Percentiles rank a stretch among this genome's conserved stretches.
Conservation (phyloP, 805 yeast genomes). For the Limtongia smithiae region DNA sequence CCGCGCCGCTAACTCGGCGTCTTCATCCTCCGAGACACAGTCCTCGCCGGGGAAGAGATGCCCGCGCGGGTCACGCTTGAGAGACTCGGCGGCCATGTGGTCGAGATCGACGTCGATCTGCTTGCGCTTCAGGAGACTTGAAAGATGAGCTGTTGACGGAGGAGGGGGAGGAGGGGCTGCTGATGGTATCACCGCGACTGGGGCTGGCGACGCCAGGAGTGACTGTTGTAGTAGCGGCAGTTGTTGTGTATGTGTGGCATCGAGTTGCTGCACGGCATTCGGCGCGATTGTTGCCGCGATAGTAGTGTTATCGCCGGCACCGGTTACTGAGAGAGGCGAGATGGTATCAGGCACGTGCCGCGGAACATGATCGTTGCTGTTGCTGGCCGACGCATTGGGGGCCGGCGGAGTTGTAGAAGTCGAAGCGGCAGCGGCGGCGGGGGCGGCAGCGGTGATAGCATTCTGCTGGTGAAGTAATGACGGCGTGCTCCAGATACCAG, state of each 20-base stretch:
- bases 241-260: no score
- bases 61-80: slow-evolving; percentile 27
- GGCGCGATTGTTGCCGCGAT: no score
- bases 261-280: no score
- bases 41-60: slow-evolving; percentile 31
- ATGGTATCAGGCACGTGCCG: slow-evolving; percentile 11
- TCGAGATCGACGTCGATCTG: slow-evolving; percentile 22
- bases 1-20: slow-evolving; percentile 5
- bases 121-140: slow-evolving; percentile 23
- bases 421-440: no score
- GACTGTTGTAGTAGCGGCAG: no score
- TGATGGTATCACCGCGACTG: not conserved
- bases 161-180: slow-evolving; percentile 2
- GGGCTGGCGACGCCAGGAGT: not conserved
- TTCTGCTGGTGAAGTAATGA: not conserved
- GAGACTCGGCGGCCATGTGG: slow-evolving; percentile 23
- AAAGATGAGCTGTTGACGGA: slow-evolving; percentile 17
- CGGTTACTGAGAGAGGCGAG: not conserved
- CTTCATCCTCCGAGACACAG: slow-evolving; percentile 24
- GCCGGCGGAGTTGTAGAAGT: no score
- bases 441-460: no score
- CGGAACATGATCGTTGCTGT: slow-evolving; percentile 23
- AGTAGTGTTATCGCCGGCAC: no score
- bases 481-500: slow-evolving; percentile 15
- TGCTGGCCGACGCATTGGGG: no score